Base-by-base conservation (phyloP, 345 rosid genomes). In the Eucalyptus erythrocorys region DNA sequence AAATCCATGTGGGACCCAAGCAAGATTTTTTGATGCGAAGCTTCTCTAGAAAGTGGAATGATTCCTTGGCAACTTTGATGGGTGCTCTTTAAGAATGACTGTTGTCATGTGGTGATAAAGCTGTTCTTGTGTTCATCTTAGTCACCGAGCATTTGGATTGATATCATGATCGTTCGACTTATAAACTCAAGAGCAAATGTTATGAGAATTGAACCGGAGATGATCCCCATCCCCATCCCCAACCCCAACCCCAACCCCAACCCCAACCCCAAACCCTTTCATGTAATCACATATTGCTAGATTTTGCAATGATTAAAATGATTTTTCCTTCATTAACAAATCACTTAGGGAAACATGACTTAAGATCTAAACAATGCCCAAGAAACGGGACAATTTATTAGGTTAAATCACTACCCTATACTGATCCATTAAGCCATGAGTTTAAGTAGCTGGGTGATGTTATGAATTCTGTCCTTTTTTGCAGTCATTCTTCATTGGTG, bases 401-500 rank as follows among this genome's bases (percentile, higher is more conserved):
- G 80, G 24, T 68, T 49, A 85, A 85, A 7, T 37, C 32, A 57
- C 49, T 71, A 16, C 82, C 43, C 82, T 19, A 71, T 37, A 5
- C 81, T 37, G 27, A 37, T 76, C 47, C 47, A 32, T 68, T 47
- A 12, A 26, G 27, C 51, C 14, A n/a, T 47, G 85, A 19, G n/a
- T 87, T 76, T 40, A 40, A 45, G 48, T 15, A 22, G 30, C 14
- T 15, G 34, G 7, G 22, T 59, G 27, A 40, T 42, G 43, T 87
- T 27, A 9, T 34, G 57, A 85, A 17, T 87, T 27, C n/a, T 80
- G 32, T 79, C 17, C 71, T 26, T 49, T 30, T 79, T 86, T 88
- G 89, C 93, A 97, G 97, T 95, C 98, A 50, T 97, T 97, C 96
- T 97, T 94, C 90, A 89, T 97, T 5, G 98, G 96, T 42, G 99